Evolutionary conservation across 768 basidiomycete genomes (phyloP).

Genomic region (Leccinum broughii): DNA sequence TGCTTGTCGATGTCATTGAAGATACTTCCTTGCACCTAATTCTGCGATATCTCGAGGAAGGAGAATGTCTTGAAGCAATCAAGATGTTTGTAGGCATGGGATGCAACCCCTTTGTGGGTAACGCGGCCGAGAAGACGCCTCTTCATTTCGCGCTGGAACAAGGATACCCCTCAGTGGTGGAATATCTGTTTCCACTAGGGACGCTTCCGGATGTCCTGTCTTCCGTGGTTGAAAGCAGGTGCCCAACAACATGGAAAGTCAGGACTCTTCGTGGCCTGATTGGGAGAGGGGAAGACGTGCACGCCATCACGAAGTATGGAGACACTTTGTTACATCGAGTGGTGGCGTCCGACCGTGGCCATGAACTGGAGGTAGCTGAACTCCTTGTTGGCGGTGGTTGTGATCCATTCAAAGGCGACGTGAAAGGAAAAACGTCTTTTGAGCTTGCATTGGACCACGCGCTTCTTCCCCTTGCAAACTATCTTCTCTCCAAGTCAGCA

Average conservation of each 20-base stretch:
- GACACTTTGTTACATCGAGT: neutral
- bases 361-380: slow-evolving; percentile 2
- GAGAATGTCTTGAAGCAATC: slow-evolving; percentile 1
- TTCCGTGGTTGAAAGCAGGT: neutral
- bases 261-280: neutral
- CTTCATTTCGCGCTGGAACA: slow-evolving; percentile 2
- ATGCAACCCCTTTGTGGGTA: neutral
- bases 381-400: slow-evolving; percentile 10
- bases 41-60: neutral
- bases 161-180: neutral
- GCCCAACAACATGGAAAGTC: neutral
- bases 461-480: neutral
- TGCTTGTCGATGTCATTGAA: neutral
- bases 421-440: neutral
- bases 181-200: slow-evolving; percentile 1
- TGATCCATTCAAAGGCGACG: neutral
- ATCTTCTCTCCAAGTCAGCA: neutral
- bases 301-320: neutral
- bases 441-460: slow-evolving; percentile 3
- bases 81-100: slow-evolving; percentile 1
- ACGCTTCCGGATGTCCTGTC: neutral
- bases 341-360: neutral
- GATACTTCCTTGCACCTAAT: neutral
- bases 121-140: neutral
- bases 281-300: neutral